Conservation (phyloP, 768 basidiomycete genomes). For the Boletus fagicola region DNA sequence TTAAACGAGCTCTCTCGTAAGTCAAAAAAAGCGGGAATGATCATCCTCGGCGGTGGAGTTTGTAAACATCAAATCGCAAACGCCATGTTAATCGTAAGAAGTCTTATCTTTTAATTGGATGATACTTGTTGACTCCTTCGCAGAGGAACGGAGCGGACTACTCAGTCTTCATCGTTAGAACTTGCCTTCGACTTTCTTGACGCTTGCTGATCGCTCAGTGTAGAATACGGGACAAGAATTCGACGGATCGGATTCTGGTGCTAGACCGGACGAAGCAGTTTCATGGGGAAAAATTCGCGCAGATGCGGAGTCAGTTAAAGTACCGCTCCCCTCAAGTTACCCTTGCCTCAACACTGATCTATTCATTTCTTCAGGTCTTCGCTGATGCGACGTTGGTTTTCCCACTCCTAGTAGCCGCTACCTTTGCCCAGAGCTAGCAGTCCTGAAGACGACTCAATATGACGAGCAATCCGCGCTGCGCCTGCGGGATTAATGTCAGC, state of each 20-base stretch:
- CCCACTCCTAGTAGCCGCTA: constrained; percentile 91
- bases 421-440: constrained; percentile 62
- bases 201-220: not conserved
- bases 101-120: constrained; percentile 1
- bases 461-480: not conserved
- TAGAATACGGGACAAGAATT: constrained; percentile 99
- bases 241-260: constrained; percentile 97
- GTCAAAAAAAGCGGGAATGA: constrained; percentile 95
- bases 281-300: constrained; percentile 98
- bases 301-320: constrained; percentile 81
- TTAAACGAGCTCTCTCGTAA: constrained; percentile 88
- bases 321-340: constrained; percentile 23
- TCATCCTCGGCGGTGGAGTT: constrained; percentile 95
- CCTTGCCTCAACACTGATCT: constrained; percentile 6
- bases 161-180: constrained; percentile 86
- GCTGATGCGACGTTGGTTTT: constrained; percentile 98
- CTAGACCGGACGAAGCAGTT: constrained; percentile 94
- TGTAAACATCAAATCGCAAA: constrained; percentile 99
- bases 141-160: constrained; percentile 98
- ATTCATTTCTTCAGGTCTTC: constrained; percentile 50
- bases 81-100: constrained; percentile 92
- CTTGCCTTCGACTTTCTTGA: not conserved
- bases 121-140: constrained; percentile 1
- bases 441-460: not conserved
- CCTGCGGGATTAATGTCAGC: not conserved